Evolutionary conservation across 1,284 basidiomycete genomes (phyloP).

Genomic region (Porodaedalea pini): DNA sequence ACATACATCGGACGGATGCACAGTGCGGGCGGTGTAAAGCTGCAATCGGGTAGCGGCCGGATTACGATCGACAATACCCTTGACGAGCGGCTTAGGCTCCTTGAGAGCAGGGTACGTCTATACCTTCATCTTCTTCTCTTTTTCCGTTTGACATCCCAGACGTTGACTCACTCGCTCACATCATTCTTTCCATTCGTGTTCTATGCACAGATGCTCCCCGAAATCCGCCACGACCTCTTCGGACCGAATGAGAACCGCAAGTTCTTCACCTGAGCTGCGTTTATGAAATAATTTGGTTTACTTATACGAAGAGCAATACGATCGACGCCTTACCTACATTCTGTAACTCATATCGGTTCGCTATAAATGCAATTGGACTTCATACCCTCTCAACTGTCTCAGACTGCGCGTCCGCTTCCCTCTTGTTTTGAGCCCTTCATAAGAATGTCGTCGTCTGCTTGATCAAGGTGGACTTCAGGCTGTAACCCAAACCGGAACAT

Average conservation of each 20-base stretch:
- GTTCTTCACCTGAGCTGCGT: conserved; percentile 66
- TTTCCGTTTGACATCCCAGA: not conserved
- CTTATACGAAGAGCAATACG: too few species aligned
- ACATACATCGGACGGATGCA: not conserved
- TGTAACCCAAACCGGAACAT: too few species aligned
- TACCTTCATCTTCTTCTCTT: not conserved
- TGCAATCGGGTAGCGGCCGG: conserved; percentile 66
- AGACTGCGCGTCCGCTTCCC: too few species aligned
- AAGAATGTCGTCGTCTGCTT: too few species aligned
- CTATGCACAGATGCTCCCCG: conserved; percentile 77
- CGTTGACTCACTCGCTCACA: not conserved
- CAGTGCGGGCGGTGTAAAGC: conserved; percentile 82
- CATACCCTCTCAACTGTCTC: too few species aligned
- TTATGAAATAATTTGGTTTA: too few species aligned
- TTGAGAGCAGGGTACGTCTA: conserved; percentile 83
- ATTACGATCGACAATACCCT: conserved; percentile 92
- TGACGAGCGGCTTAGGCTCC: conserved; percentile 79
- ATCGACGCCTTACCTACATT: not conserved
- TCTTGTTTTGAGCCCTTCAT: too few species aligned
- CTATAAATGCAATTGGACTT: not conserved
- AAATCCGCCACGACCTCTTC: conserved; percentile 83
- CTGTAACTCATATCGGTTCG: not conserved
- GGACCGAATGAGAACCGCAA: conserved; percentile 85
- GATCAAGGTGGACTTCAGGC: too few species aligned
- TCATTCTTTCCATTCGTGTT: not conserved